Conservation (phyloP, 2,329 filamentous ascomycete species). For the Pseudogymnoascus sp. region DNA sequence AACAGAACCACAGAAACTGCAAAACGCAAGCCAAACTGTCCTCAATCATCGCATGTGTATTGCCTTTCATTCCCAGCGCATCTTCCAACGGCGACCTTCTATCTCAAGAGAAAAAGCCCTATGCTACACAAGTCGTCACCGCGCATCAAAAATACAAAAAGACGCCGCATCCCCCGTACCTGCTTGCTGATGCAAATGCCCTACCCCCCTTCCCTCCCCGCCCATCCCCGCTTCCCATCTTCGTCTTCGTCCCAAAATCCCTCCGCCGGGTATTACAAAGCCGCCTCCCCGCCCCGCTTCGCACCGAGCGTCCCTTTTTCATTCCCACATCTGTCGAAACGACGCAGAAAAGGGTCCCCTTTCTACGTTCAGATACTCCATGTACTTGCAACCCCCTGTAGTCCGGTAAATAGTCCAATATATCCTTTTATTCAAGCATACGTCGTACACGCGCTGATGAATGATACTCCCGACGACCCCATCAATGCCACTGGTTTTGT, state of each 20-base stretch:
- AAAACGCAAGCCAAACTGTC: neutral
- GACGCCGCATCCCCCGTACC: neutral
- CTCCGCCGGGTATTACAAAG: neutral
- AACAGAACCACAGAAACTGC: neutral
- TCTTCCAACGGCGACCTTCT: slow-evolving; percentile 4
- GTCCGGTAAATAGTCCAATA: slow-evolving; percentile 5
- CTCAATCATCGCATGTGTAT: neutral
- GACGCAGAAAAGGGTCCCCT: neutral
- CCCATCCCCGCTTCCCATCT: neutral
- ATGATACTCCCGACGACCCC: neutral
- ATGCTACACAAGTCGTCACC: neutral
- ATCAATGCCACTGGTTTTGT: slow-evolving; percentile 61
- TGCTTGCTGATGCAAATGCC: slow-evolving; percentile 7
- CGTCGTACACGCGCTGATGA: slow-evolving; percentile 3
- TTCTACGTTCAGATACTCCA: neutral
- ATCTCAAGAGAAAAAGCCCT: slow-evolving; percentile 4
- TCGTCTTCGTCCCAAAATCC: neutral
- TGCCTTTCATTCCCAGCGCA: neutral
- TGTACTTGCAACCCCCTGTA: neutral
- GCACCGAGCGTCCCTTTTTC: neutral
- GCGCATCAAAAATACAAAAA: neutral
- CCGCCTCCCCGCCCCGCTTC: neutral
- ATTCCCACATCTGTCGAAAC: neutral
- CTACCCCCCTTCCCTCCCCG: neutral
- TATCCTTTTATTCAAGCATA: slow-evolving; percentile 4